Evolutionary conservation across 2,329 filamentous ascomycete genomes (phyloP).

Genomic region (Colletotrichum tamarilloi): DNA sequence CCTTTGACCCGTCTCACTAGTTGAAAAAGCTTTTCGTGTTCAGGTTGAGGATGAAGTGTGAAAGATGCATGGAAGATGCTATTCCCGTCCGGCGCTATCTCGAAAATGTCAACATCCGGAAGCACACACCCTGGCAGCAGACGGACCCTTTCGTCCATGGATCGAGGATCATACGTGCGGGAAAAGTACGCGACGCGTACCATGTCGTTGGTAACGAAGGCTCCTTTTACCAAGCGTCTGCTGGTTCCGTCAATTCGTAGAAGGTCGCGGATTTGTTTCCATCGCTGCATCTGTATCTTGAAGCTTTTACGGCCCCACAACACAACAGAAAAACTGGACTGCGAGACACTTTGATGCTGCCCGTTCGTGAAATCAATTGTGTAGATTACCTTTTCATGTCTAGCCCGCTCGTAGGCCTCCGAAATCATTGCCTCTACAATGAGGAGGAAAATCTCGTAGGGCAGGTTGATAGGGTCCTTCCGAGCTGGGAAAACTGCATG

Average conservation of each 20-base stretch:
- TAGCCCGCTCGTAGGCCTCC: not conserved
- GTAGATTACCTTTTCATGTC: not conserved
- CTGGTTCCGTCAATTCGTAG: not conserved
- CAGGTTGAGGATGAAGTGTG: not conserved
- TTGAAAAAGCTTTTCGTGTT: not conserved
- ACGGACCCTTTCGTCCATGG: too few relatives aligned
- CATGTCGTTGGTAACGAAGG: not conserved
- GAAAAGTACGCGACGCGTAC: too few relatives aligned
- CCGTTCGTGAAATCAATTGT: not conserved
- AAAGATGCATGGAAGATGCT: not conserved
- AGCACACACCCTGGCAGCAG: not conserved
- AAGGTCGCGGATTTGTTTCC: not conserved
- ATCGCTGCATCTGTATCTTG: not conserved
- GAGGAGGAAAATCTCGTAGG: not conserved
- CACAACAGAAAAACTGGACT: too few relatives aligned
- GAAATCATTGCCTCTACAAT: not conserved
- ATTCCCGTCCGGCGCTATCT: not conserved
- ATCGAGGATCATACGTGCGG: too few relatives aligned
- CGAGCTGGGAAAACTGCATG: not conserved
- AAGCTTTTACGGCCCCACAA: not conserved
- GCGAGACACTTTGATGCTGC: too few relatives aligned
- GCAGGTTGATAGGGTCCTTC: not conserved
- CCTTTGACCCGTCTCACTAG: not conserved
- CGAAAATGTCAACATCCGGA: not conserved
- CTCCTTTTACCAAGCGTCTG: not conserved